Base-by-base conservation (phyloP, 2,329 filamentous ascomycete species). In the Clarireedia hainanense region DNA sequence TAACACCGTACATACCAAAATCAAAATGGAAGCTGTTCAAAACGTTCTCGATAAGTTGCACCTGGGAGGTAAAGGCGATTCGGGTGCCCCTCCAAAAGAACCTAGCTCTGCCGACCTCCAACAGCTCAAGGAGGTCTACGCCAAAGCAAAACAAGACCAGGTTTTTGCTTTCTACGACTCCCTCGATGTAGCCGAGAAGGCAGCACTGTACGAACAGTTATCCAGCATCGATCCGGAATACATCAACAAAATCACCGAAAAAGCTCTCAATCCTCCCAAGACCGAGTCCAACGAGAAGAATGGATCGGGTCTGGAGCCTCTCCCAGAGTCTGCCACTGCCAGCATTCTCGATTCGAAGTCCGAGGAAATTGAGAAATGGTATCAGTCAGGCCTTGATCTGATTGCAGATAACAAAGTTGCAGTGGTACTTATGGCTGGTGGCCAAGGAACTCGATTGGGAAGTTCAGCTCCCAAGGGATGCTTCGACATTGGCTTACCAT, bases 401-500 rank as follows among this genome's bases (percentile, higher is more conserved):
- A 84, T 88, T 61, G 79, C 83, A 6, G 75, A 83, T 63, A 86
- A 86, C 73, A 81, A 85, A 69, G 85, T 88, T 47, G 85, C 84
- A 34, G 94, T 99, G 17, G 90, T 99, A 51, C 81, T 99, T 67
- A 95, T 99, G 89, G 94, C 94, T 57, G 94, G 94, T 69, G 94
- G 94, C 36, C 94, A 99, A 76, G 94, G 94, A 61, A 99, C 94
- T 60, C 83, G 94, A 60, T 76, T 99, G 61, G 94, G 94, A 64
- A 96, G 91, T 78, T 94, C 91, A 56, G 92, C 86, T 17, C 94
- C 94, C 64, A 99, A 99, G 78, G 94, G 94, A 56, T 97, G 92
- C 80, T 99, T 89, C 74, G 86, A 99, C 70, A 97, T 99, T 71
- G 91, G 91, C 17, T 81, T 99, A 56, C 90, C 92, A 34, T 96